These are phyloP conservation scores for Scutellaria barbata DNA, from an alignment of 257 asterid genomes.

Conservation along the genomic window DNA sequence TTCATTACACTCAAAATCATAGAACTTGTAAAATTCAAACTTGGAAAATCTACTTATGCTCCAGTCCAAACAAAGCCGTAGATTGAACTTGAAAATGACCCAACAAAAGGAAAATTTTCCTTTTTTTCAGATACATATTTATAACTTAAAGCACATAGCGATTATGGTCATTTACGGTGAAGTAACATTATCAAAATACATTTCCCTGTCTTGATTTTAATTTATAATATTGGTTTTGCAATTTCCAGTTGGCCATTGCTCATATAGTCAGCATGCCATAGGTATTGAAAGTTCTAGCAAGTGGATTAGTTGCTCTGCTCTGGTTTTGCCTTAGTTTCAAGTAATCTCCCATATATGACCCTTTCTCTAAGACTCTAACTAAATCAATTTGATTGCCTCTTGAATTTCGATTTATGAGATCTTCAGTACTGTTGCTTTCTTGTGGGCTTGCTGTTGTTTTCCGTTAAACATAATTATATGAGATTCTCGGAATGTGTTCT, in stretches of 20 bases:
- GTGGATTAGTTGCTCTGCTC: constrained; percentile 17
- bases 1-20: too few relatives aligned
- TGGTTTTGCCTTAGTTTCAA: constrained; percentile 26
- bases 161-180: not conserved
- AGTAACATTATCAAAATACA: constrained; percentile 26
- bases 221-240: too few relatives aligned
- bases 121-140: not conserved
- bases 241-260: constrained; percentile 11
- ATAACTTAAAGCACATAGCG: not conserved
- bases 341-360: constrained; percentile 13
- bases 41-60: too few relatives aligned
- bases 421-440: not conserved
- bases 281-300: not conserved
- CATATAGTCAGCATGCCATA: not conserved
- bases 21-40: too few relatives aligned
- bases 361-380: not conserved
- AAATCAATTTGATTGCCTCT: constrained; percentile 23
- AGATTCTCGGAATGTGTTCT: constrained; percentile 12
- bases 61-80: not conserved
- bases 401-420: constrained; percentile 8
- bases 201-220: constrained; percentile 18
- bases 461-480: constrained; percentile 1
- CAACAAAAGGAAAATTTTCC: not conserved
- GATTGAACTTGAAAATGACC: not conserved
- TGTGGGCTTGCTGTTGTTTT: constrained; percentile 7